These are phyloP conservation scores for Polytrichum commune DNA, from an alignment of 225 moss, liverwort and hornwort species.

Conservation along the genomic window DNA sequence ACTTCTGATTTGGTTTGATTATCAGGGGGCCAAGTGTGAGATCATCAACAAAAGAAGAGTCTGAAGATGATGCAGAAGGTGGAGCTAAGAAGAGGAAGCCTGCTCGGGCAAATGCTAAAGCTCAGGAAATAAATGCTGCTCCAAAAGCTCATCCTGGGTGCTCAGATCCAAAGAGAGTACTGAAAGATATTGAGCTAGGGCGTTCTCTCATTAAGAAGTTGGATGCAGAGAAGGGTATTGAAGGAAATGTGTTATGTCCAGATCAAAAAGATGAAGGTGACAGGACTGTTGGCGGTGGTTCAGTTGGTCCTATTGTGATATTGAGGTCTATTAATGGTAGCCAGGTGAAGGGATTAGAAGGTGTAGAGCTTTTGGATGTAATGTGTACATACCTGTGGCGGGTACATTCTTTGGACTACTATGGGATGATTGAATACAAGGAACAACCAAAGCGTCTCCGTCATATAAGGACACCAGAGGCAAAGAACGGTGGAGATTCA, in stretches of 20 bases:
- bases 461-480: constrained; percentile 73
- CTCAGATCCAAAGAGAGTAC: constrained; percentile 77
- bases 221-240: constrained; percentile 90
- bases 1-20: neutral
- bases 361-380: constrained; percentile 88
- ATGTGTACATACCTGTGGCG: constrained; percentile 94
- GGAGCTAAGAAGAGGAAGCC: constrained; percentile 75
- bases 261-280: constrained; percentile 73
- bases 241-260: constrained; percentile 69
- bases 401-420: constrained; percentile 91
- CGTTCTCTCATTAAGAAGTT: constrained; percentile 82
- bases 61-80: constrained; percentile 76
- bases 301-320: constrained; percentile 88
- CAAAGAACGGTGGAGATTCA: constrained; percentile 56
- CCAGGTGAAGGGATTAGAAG: constrained; percentile 97
- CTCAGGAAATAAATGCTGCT: constrained; percentile 91
- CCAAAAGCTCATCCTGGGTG: constrained; percentile 79
- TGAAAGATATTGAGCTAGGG: constrained; percentile 79
- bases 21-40: constrained; percentile 86
- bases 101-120: constrained; percentile 55
- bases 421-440: constrained; percentile 81
- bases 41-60: constrained; percentile 61
- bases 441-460: constrained; percentile 85
- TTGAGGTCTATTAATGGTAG: constrained; percentile 70
- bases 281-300: constrained; percentile 65